phyloP scores from a whole-genome alignment of 129 eudicot genomes.

The Helianthus tuberosus region DNA sequence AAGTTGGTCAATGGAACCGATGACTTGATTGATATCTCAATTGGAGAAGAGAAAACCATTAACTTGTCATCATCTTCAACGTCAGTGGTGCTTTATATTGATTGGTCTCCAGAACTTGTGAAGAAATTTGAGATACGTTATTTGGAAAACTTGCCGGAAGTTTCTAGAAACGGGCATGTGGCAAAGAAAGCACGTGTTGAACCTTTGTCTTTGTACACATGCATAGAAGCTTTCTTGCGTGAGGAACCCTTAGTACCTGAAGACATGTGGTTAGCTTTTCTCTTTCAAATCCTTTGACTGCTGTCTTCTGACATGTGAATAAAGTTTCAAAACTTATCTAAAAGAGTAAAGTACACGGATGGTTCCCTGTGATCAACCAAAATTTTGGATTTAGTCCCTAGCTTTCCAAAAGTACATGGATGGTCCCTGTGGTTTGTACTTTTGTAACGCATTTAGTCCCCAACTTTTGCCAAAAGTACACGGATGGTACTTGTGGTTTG shows the following conservation, averaged over 20 bases:
- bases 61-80: conserved; percentile 60
- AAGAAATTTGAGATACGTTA: conserved; percentile 57
- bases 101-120: conserved; percentile 82
- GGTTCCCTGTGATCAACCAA: too few relatives aligned
- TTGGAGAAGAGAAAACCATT: conserved; percentile 69
- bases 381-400: too few relatives aligned
- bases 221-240: conserved; percentile 84
- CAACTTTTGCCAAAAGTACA: too few relatives aligned
- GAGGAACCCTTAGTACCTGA: conserved; percentile 98
- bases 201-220: conserved; percentile 83
- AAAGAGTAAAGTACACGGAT: too few relatives aligned
- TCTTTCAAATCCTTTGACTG: neutral
- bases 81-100: conserved; percentile 69
- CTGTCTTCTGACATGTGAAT: neutral
- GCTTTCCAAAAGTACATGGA: too few relatives aligned
- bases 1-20: conserved; percentile 85
- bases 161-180: conserved; percentile 56
- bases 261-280: conserved; percentile 88
- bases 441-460: too few relatives aligned
- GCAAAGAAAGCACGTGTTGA: conserved; percentile 75
- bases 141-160: conserved; percentile 85
- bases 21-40: conserved; percentile 66
- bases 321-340: neutral
- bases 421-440: too few relatives aligned
- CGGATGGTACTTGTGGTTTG: too few relatives aligned